These are phyloP conservation scores for Colletotrichum karsti DNA, from an alignment of 2,329 filamentous ascomycete genomes.

Conservation along the genomic window DNA sequence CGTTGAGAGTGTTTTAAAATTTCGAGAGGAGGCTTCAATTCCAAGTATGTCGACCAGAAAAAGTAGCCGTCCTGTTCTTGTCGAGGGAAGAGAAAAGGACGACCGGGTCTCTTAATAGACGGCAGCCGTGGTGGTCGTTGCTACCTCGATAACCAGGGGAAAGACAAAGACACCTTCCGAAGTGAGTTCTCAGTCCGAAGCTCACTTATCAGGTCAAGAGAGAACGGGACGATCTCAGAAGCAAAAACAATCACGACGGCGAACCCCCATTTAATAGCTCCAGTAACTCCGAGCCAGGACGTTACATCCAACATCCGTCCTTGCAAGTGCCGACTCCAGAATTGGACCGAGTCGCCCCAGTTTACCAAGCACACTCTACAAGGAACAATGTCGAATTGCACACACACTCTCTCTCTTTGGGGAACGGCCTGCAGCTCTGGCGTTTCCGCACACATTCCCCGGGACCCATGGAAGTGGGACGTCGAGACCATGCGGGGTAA, in stretches of 20 bases:
- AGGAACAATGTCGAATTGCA: too few species aligned
- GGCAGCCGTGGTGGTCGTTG: too few species aligned
- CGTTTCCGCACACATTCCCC: neutral
- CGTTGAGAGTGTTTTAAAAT: too few species aligned
- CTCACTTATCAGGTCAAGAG: too few species aligned
- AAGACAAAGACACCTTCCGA: too few species aligned
- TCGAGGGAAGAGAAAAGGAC: too few species aligned
- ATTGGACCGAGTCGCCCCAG: neutral
- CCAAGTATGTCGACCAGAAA: too few species aligned
- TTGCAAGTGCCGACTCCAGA: constrained; percentile 11
- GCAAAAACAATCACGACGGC: neutral
- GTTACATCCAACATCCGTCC: neutral
- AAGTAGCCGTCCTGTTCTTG: too few species aligned
- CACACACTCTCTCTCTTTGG: neutral
- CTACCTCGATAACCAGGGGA: too few species aligned
- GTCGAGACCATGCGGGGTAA: constrained; percentile 24
- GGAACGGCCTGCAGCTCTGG: constrained; percentile 1
- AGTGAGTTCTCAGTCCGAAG: too few species aligned
- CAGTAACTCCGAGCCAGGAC: neutral
- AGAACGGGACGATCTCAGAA: neutral
- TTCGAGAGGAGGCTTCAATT: too few species aligned
- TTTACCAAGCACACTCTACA: neutral
- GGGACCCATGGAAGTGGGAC: neutral
- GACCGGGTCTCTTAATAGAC: too few species aligned
- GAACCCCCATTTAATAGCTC: constrained; percentile 1